phyloP scores from a whole-genome alignment of 345 rosid genomes.

The Toxicodendron radicans region DNA sequence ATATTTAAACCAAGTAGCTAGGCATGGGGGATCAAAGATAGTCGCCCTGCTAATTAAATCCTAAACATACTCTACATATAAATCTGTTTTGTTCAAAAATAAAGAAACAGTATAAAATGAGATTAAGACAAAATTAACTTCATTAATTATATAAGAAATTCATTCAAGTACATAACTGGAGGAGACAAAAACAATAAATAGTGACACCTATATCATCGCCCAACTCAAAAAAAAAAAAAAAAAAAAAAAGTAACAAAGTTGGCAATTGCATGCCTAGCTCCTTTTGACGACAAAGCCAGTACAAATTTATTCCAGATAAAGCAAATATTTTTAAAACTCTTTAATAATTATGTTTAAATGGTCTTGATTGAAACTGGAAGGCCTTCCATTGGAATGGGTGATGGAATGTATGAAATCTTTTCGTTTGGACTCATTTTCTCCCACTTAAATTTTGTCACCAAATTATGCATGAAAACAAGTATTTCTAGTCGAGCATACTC shows the following conservation, averaged over 20 bases:
- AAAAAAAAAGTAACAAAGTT: neutral
- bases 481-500: conserved; percentile 33
- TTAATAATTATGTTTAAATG: neutral
- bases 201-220: too few species aligned
- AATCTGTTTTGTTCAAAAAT: too few species aligned
- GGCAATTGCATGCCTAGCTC: too few species aligned
- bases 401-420: conserved; percentile 26
- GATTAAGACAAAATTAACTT: too few species aligned
- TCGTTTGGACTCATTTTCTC: conserved; percentile 21
- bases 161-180: too few species aligned
- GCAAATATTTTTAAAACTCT: neutral
- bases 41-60: too few species aligned
- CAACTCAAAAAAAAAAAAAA: neutral
- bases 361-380: conserved; percentile 20
- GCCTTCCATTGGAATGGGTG: conserved; percentile 29
- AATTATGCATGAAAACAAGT: conserved; percentile 28
- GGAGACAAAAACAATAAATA: too few species aligned
- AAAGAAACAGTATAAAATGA: too few species aligned
- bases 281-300: neutral
- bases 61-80: too few species aligned
- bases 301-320: neutral
- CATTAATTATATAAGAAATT: too few species aligned
- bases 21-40: too few species aligned
- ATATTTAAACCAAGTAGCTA: too few species aligned
- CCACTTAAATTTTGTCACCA: conserved; percentile 25